Evolutionary conservation across 495 filamentous ascomycete genomes (phyloP).

Genomic region (Extremus antarcticus): DNA sequence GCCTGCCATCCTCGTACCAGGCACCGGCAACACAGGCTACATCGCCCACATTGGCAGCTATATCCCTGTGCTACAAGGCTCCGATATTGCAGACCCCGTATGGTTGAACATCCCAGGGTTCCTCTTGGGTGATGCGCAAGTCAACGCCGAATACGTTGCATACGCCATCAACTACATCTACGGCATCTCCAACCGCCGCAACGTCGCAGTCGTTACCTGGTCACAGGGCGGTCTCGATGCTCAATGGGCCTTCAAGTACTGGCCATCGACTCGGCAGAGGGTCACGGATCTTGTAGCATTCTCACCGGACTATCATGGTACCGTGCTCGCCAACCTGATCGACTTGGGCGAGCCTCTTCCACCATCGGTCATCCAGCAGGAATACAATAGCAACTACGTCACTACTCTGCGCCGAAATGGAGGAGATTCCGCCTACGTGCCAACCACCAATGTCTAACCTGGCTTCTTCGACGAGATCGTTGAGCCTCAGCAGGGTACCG

Average conservation of each 20-base stretch:
- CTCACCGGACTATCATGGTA: conserved; percentile 40
- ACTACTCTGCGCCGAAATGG: conserved; percentile 28
- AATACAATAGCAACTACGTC: conserved; percentile 34
- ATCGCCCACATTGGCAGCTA: conserved; percentile 34
- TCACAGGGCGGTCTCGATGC: conserved; percentile 38
- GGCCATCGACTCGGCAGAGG: conserved; percentile 33
- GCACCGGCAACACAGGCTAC: conserved; percentile 35
- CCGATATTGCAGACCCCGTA: conserved; percentile 33
- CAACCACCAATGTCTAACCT: conserved; percentile 40
- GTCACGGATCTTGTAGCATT: conserved; percentile 36
- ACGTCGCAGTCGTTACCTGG: conserved; percentile 38
- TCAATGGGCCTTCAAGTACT: conserved; percentile 46
- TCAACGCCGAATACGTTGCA: conserved; percentile 32
- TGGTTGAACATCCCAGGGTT: conserved; percentile 40
- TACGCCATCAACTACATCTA: conserved; percentile 39
- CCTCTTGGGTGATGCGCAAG: conserved; percentile 34
- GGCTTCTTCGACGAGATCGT: conserved; percentile 36
- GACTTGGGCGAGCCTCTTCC: conserved; percentile 20
- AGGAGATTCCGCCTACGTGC: conserved; percentile 41
- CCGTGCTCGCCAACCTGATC: conserved; percentile 24
- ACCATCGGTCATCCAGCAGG: conserved; percentile 35
- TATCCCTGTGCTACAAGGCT: conserved; percentile 30
- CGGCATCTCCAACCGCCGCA: conserved; percentile 23
- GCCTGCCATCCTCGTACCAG: conserved; percentile 38
- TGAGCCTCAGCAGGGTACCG: conserved; percentile 33